Base-by-base conservation (phyloP, 805 yeast genomes). In the Candida saitoana region DNA sequence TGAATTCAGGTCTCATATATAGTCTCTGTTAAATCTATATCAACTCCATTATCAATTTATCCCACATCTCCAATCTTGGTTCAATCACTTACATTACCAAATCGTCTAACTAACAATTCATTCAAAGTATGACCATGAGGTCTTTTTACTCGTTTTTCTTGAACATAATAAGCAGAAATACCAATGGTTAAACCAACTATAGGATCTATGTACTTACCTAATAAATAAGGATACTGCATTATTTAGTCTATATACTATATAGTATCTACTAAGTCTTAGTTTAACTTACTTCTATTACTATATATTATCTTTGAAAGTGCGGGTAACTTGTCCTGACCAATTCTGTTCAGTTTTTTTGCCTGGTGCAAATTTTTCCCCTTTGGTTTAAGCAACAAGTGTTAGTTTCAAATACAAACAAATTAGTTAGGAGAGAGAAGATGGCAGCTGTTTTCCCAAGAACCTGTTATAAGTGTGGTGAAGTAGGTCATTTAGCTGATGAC, bases 401-500 rank as follows among this genome's bases (percentile, higher is more conserved):
- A 7, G 18, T 12, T n/a, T n/a, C n/a, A n/a, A n/a, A n/a, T n/a
- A n/a, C n/a, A n/a, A n/a, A n/a, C n/a, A n/a, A n/a, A 7, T 16
- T 33, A 12, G 11, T 16, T 33, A 33, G 20, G 34, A n/a, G 27
- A 32, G 30, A 18, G 37, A 31, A 39, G 40, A 66, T 65, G 71
- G 69, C 71, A 41, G 65, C 68, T 49, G 66, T 66, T 47, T 70
- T 63, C 67, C 82, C 81, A 64, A 86, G 84, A 78, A 83, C 91
- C 50, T 86, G 95, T 74, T 86, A 79, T 77, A 87, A 87, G 65
- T 87, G 96, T 72, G 96, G 96, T 60, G 87, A 86, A 70, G 76
- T 84, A 54, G 96, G 96, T 50, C 96, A 87, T 73, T 74, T 86
- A 60, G 95, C 96, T 54, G 93, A 85, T 61, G 84, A 79, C 61